Evolutionary conservation across 768 basidiomycete genomes (phyloP).

Genomic region (Suillus sp.): DNA sequence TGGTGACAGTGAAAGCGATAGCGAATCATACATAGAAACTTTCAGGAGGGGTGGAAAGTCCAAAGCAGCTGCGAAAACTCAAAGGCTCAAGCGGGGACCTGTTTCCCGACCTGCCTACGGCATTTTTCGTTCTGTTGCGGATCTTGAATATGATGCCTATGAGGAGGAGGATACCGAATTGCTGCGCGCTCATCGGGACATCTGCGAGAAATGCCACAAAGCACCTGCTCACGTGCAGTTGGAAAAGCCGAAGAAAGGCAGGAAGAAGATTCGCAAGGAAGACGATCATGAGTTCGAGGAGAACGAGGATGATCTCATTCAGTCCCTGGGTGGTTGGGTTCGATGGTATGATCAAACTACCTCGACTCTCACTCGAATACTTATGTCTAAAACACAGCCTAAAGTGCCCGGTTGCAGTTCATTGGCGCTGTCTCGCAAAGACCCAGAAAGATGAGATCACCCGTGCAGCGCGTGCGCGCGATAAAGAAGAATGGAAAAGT

Average conservation of each 20-base stretch:
- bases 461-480: conserved; percentile 59
- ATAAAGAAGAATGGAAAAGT: conserved; percentile 43
- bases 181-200: conserved; percentile 58
- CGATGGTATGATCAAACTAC: conserved; percentile 60
- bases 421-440: conserved; percentile 73
- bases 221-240: conserved; percentile 59
- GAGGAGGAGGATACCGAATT: conserved; percentile 58
- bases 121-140: conserved; percentile 43
- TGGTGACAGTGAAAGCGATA: conserved; percentile 35
- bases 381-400: conserved; percentile 46
- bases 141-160: conserved; percentile 43
- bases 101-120: conserved; percentile 52
- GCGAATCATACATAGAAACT: conserved; percentile 38
- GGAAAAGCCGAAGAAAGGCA: conserved; percentile 40
- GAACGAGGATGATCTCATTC: conserved; percentile 53
- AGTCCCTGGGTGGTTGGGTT: conserved; percentile 76
- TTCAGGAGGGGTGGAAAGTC: conserved; percentile 14
- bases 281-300: conserved; percentile 52
- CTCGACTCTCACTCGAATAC: conserved; percentile 4
- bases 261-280: conserved; percentile 43
- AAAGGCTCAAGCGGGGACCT: conserved; percentile 34
- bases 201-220: conserved; percentile 74
- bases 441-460: conserved; percentile 73
- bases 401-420: conserved; percentile 74
- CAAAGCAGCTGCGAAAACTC: conserved; percentile 9